phyloP scores from a whole-genome alignment of 495 filamentous ascomycete genomes.

The Neurospora sublineolata region DNA sequence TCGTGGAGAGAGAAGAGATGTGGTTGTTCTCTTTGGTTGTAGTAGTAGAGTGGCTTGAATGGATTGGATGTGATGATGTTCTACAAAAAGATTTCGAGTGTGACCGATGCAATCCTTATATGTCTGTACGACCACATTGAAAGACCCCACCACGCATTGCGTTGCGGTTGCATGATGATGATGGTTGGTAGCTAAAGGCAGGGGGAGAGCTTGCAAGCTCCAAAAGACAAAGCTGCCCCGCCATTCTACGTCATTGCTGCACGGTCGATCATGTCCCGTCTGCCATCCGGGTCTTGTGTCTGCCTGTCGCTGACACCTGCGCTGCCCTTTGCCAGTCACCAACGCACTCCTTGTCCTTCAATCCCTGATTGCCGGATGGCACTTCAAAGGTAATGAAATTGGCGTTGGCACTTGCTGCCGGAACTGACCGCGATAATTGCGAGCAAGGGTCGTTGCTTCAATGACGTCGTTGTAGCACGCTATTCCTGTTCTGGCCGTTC shows the following conservation, averaged over 20 bases:
- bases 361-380: not conserved
- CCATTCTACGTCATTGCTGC: not conserved
- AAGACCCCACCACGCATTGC: not conserved
- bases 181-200: not conserved
- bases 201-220: not conserved
- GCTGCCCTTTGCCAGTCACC: not conserved
- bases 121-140: not conserved
- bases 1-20: not conserved
- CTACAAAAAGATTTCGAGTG: not conserved
- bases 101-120: not conserved
- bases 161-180: not conserved
- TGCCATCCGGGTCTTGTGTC: not conserved
- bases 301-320: not conserved
- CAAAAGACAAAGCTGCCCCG: not conserved
- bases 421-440: not conserved
- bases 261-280: not conserved
- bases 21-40: not conserved
- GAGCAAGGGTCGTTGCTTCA: not conserved
- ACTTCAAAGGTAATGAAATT: not conserved
- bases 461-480: not conserved
- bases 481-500: not conserved
- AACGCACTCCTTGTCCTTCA: not conserved
- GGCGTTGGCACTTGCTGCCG: not conserved
- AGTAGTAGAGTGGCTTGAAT: not conserved
- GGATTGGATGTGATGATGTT: not conserved